Percentiles rank a stretch among this genome's conserved stretches.
Evolutionary conservation across 805 yeast species (phyloP).

Genomic region (Candida germanica): DNA sequence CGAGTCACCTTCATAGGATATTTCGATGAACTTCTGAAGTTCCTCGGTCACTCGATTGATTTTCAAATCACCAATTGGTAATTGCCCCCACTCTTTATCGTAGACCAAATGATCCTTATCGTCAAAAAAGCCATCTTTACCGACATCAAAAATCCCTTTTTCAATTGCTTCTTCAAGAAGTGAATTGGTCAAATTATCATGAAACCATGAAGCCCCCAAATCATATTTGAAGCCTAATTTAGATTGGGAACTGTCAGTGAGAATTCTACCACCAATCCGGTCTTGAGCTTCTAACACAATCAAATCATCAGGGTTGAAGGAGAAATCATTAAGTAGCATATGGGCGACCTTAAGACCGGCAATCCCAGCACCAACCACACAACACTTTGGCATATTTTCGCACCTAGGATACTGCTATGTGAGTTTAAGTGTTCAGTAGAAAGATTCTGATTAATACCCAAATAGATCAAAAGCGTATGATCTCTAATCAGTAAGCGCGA

Average conservation of each 20-base stretch:
- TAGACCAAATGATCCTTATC: conserved; percentile 38
- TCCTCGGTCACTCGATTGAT: conserved; percentile 47
- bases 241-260: conserved; percentile 41
- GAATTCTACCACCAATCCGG: conserved; percentile 66
- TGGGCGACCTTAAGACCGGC: conserved; percentile 73
- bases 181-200: conserved; percentile 69
- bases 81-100: conserved; percentile 26
- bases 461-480: too few relatives aligned
- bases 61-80: conserved; percentile 27
- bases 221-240: conserved; percentile 48
- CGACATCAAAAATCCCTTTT: conserved; percentile 16
- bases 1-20: conserved; percentile 49
- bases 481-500: too few relatives aligned
- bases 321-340: conserved; percentile 18
- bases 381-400: too few relatives aligned
- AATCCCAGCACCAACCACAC: conserved; percentile 77
- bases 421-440: too few relatives aligned
- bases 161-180: conserved; percentile 40
- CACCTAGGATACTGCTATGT: too few relatives aligned
- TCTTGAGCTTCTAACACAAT: conserved; percentile 63
- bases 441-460: too few relatives aligned
- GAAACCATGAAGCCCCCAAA: conserved; percentile 93
- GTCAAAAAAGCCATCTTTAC: conserved; percentile 43
- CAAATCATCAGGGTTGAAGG: conserved; percentile 39
- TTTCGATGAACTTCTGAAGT: conserved; percentile 54